phyloP scores from a whole-genome alignment of 768 basidiomycete species.

The Boletus rubescentipes region DNA sequence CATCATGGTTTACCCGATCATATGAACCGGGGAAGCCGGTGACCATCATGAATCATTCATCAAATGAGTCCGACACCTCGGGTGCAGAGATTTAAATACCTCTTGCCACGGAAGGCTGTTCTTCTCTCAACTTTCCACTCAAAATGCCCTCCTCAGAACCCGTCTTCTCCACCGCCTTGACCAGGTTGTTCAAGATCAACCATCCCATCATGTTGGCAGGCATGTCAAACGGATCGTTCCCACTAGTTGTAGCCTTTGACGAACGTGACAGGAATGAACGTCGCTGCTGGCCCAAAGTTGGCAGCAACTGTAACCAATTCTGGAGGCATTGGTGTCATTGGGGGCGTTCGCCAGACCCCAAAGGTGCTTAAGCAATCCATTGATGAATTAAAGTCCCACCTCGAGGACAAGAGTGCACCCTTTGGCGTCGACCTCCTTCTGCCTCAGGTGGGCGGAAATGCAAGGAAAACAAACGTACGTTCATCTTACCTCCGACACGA shows the following conservation, averaged over 20 bases:
- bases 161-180: slow-evolving; percentile 71
- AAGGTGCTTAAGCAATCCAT: slow-evolving; percentile 67
- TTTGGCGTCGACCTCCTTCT: slow-evolving; percentile 84
- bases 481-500: not conserved
- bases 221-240: slow-evolving; percentile 11
- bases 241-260: not conserved
- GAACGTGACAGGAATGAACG: slow-evolving; percentile 56
- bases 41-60: no score
- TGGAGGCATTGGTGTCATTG: slow-evolving; percentile 86
- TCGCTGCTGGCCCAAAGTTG: slow-evolving; percentile 80
- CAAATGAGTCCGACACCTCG: no score
- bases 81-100: no score
- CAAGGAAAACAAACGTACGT: slow-evolving; percentile 76
- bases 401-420: slow-evolving; percentile 74
- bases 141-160: slow-evolving; percentile 66
- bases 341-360: slow-evolving; percentile 73
- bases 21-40: not conserved
- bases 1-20: no score
- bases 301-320: slow-evolving; percentile 93
- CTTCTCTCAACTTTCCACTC: not conserved
- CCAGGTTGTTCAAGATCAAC: slow-evolving; percentile 70
- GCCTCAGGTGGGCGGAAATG: slow-evolving; percentile 78
- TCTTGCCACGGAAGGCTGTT: no score
- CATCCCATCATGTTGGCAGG: slow-evolving; percentile 87
- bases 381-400: slow-evolving; percentile 67